Base-by-base conservation (phyloP, 2,329 filamentous ascomycete species). In the Aspergillus quadricinctus region DNA sequence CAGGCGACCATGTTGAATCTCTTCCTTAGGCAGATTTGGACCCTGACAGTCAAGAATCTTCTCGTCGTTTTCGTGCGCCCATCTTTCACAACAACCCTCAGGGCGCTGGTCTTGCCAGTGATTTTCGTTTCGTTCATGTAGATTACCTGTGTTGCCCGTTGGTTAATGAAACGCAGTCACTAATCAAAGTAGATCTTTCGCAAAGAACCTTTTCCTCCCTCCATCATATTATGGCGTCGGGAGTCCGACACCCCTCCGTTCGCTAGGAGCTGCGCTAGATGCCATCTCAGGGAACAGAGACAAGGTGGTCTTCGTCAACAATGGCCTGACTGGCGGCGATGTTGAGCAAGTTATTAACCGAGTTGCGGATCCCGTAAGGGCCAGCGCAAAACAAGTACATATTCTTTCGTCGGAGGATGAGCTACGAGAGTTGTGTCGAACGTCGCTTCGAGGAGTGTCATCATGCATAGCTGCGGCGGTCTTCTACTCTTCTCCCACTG, bases 141-240 rank as follows among this genome's bases (percentile, higher is more conserved):
- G 40, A 67, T 62, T 11, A 25, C 23, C 43, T 23, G 11, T 17
- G 17, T 46, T 17, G 31, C 43, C 56, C 43, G 2, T 43, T n/a
- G 49, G 25, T 14, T 27, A 75, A 27, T 21, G 11, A 19, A 14
- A 25, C n/a, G 25, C 19, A 1, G 14, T 46, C 43, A 46, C 40
- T 50, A 48, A 48, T 28, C 6, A 11, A 23, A 29, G 41, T 25
- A 81, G 82, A 49, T 77, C 78, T 53, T 93, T 88, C 71, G 88
- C 90, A 17, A 87, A 89, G 64, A 92, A 92, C 70, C 83, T 96
- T 60, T 93, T 96, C 66, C 83, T 92, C 3, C 88, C 90, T 1
- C 88, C 89, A 1, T 88, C 88, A 0, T 76, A 81, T 3, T 96
- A 82, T 66, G 92, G 92, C 48, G 85, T 96, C 61, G 88, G 87